Base-by-base conservation (phyloP, 768 basidiomycete species). In the Hortiboletus flavorubellus region DNA sequence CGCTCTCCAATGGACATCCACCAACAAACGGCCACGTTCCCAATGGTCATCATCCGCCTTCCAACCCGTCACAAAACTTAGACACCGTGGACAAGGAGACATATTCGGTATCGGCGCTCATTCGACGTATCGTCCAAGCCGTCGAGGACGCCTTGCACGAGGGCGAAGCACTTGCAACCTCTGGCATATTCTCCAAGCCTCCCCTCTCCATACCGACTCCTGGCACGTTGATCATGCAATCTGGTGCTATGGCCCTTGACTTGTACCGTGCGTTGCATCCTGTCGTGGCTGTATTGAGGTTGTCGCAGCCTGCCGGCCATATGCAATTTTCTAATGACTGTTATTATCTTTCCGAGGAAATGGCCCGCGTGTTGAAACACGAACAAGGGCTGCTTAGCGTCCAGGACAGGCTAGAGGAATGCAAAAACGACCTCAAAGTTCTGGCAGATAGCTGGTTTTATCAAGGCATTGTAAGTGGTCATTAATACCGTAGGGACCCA, bases 241-340 rank as follows among this genome's bases (percentile, higher is more conserved):
- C 86, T 1, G 80, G 86, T 16, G 74, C 83, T 3, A 79, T 86
- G 16, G 76, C 85, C 2, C 75, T 96, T 51, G 93, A 95, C 51
- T 73, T 97, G 9, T 89, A 85, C 71, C 80, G 88, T 42, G 90
- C 91, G 2, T 68, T 97, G 26, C 84, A 89, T 66, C 91, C 91
- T 12, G 77, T 89, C 37, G 77, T 77, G 34, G 83, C 83, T 55
- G 69, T 75, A 1, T 62, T 74, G 37, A 73, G 76, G 43, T 69
- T 89, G 31, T 68, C 76, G 37, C 73, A 78, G 0, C 73, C 85
- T 10, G 82, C 81, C 18, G 71, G 76, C 29, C 75, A 80, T 1
- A 85, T 96, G 80, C 81, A 83, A 46, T 88, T 88, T 66, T 85
- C 90, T 16, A 97, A 97, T 67, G 88, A 95, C 58, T 91, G 86